A percentile compares a stretch with the other conserved stretches of the same genome.
phyloP scores from a whole-genome alignment of 495 filamentous ascomycete genomes.

The Bombardia bombarda region DNA sequence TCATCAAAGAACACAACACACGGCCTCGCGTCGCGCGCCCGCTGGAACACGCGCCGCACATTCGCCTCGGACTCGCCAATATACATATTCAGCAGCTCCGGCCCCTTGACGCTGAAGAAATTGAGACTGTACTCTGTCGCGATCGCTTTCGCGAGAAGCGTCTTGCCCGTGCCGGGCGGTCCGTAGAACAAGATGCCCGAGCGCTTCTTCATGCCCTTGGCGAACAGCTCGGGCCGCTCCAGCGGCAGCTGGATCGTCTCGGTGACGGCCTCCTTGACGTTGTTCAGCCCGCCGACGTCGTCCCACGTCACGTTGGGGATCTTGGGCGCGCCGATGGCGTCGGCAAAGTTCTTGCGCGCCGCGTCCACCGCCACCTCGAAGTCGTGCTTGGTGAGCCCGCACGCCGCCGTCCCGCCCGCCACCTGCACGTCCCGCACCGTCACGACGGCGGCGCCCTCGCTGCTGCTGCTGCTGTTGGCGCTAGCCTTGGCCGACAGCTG shows the following conservation, averaged over 20 bases:
- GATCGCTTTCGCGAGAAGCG: slow-evolving; percentile 92
- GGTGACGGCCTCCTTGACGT: slow-evolving; percentile 91
- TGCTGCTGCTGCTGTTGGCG: slow-evolving; percentile 14
- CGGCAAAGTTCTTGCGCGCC: slow-evolving; percentile 93
- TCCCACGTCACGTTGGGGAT: slow-evolving; percentile 96
- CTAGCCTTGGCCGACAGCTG: slow-evolving; percentile 43
- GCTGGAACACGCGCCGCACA: slow-evolving; percentile 90
- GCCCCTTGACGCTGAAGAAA: slow-evolving; percentile 98
- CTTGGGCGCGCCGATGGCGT: slow-evolving; percentile 94
- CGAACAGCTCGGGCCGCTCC: slow-evolving; percentile 88
- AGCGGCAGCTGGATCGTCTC: slow-evolving; percentile 95
- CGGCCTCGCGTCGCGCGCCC: slow-evolving; percentile 87
- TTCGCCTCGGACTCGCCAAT: slow-evolving; percentile 99
- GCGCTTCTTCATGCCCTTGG: slow-evolving; percentile 97
- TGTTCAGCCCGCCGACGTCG: slow-evolving; percentile 87
- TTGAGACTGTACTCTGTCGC: slow-evolving; percentile 97
- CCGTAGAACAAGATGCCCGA: slow-evolving; percentile 97
- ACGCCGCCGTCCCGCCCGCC: slow-evolving; percentile 75
- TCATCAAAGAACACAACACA: slow-evolving; percentile 99
- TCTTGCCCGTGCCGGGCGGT: slow-evolving; percentile 95
- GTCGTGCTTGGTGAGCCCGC: slow-evolving; percentile 75
- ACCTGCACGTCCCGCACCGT: slow-evolving; percentile 75
- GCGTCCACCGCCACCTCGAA: slow-evolving; percentile 88
- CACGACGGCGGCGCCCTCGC: slow-evolving; percentile 25
- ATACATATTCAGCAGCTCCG: slow-evolving; percentile 97